These are phyloP conservation scores for Graphilbum fragrans DNA, from an alignment of 2,329 filamentous ascomycete genomes.

Conservation along the genomic window DNA sequence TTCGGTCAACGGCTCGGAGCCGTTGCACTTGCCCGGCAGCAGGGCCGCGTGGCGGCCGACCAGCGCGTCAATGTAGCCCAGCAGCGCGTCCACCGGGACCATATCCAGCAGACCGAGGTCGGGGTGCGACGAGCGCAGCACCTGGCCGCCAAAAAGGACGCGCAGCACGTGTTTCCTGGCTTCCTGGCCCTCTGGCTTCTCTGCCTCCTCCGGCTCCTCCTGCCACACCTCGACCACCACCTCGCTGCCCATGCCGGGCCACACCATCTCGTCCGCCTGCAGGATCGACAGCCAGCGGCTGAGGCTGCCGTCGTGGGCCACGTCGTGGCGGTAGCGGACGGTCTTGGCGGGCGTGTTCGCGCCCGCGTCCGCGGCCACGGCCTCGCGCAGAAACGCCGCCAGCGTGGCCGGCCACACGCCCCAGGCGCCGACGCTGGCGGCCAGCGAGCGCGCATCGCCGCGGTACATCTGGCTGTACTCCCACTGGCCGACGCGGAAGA, in stretches of 20 bases:
- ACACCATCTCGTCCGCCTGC: slow-evolving; percentile 66
- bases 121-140: slow-evolving; percentile 56
- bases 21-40: slow-evolving; percentile 11
- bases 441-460: slow-evolving; percentile 48
- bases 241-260: slow-evolving; percentile 75
- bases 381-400: slow-evolving; percentile 45
- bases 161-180: slow-evolving; percentile 35
- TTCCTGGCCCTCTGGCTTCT: slow-evolving; percentile 1
- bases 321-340: slow-evolving; percentile 55
- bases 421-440: slow-evolving; percentile 46
- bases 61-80: slow-evolving; percentile 61
- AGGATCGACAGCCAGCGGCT: slow-evolving; percentile 56
- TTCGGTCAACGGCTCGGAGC: slow-evolving; percentile 4
- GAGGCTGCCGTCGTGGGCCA: slow-evolving; percentile 69
- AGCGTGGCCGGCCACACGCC: slow-evolving; percentile 69
- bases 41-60: slow-evolving; percentile 41
- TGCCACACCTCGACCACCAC: slow-evolving; percentile 64
- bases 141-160: slow-evolving; percentile 58
- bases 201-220: slow-evolving; percentile 16
- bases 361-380: neutral
- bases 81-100: slow-evolving; percentile 50
- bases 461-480: slow-evolving; percentile 74
- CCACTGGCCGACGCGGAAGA: slow-evolving; percentile 68
- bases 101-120: slow-evolving; percentile 58
- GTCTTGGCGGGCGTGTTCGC: neutral